Conservation (phyloP, 495 filamentous ascomycete species). For the Hypomontagnella monticulosa region DNA sequence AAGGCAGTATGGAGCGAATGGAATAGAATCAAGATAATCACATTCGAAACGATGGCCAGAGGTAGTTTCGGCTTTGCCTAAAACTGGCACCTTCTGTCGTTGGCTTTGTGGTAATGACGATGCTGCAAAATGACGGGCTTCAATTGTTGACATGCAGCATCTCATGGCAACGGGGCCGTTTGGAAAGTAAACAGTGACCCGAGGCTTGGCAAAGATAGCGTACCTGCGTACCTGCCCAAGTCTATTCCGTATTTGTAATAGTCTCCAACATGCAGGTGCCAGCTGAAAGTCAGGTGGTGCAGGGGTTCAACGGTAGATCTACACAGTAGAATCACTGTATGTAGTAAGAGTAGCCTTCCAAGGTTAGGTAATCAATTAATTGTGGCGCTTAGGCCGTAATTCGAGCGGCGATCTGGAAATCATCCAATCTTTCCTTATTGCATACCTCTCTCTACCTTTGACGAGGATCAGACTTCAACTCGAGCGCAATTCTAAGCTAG, state of each 20-base stretch:
- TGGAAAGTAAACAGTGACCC: conserved; percentile 36
- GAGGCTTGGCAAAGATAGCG: conserved; percentile 14
- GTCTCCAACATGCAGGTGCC: no score
- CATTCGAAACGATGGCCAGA: neutral
- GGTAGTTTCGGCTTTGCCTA: neutral
- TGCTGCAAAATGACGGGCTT: conserved; percentile 18
- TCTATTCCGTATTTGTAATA: neutral
- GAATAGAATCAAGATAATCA: conserved; percentile 8
- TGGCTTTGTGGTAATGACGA: conserved; percentile 20
- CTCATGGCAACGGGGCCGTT: conserved; percentile 32
- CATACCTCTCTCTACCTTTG: neutral
- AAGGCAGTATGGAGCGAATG: conserved; percentile 7
- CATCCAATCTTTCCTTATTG: conserved; percentile 4
- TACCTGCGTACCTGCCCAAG: neutral
- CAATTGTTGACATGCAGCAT: conserved; percentile 40
- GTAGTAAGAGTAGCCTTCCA: no score
- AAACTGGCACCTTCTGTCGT: conserved; percentile 15
- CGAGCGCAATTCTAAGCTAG: conserved; percentile 7
- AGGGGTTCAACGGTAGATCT: no score
- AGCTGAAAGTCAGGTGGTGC: no score
- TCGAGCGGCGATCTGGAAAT: conserved; percentile 9
- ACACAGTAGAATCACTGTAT: no score
- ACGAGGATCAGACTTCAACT: neutral
- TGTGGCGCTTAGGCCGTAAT: conserved; percentile 15
- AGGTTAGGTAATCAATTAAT: conserved; percentile 8